Conservation (phyloP, 2,329 filamentous ascomycete species). For the Colletotrichum tabaci region DNA sequence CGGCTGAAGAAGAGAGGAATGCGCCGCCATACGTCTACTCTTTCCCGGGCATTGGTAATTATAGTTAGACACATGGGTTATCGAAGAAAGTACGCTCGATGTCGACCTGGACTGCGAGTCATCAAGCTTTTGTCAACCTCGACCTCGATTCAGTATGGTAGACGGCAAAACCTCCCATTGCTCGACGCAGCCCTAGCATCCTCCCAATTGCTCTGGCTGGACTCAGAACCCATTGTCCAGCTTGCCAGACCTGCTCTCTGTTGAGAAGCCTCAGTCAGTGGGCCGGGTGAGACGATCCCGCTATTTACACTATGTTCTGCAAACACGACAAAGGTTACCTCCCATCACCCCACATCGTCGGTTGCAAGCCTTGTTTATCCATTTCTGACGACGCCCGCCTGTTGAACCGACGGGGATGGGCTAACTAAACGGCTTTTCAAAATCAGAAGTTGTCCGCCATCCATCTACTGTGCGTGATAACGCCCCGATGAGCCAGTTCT, state of each 20-base stretch:
- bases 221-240: constrained; percentile 10
- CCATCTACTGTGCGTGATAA: neutral
- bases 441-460: neutral
- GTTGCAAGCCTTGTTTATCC: neutral
- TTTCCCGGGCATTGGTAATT: neutral
- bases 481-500: neutral
- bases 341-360: neutral
- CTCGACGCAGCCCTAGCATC: constrained; percentile 34
- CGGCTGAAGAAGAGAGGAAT: neutral
- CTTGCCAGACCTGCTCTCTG: constrained; percentile 8
- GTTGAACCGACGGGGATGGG: neutral
- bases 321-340: neutral
- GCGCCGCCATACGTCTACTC: neutral
- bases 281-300: too few species aligned
- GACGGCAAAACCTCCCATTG: constrained; percentile 27
- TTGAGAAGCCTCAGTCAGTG: neutral
- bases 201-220: constrained; percentile 4
- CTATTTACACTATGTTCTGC: neutral
- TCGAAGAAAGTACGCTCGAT: neutral
- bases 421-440: neutral
- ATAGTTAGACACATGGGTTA: neutral
- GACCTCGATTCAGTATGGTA: constrained; percentile 8
- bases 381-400: neutral
- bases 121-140: constrained; percentile 6
- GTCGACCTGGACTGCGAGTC: neutral